A percentile compares a stretch with the other conserved stretches of the same genome.
Evolutionary conservation across 352 stramenopile genomes (phyloP).

Genomic region (Phytophthora syringae): DNA sequence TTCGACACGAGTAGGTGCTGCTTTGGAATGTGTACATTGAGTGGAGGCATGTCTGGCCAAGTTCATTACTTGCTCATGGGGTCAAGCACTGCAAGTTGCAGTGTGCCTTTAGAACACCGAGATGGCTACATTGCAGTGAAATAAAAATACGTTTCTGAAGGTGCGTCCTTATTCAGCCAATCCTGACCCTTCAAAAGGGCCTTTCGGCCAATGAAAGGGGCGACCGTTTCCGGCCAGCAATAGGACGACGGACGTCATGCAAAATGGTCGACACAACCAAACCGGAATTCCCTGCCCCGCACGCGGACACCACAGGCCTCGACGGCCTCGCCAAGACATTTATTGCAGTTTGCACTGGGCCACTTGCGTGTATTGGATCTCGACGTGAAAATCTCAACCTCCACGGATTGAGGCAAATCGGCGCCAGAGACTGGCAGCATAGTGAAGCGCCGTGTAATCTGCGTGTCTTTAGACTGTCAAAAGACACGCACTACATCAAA

Average conservation of each 20-base stretch:
- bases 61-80: too few species aligned
- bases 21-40: background rate
- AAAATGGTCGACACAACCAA: too few species aligned
- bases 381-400: background rate
- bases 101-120: too few species aligned
- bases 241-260: conserved; percentile 19
- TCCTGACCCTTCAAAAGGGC: background rate
- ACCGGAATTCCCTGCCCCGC: conserved; percentile 2
- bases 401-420: conserved; percentile 18
- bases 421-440: background rate
- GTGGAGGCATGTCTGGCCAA: too few species aligned
- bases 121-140: conserved; percentile 21
- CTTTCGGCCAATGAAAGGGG: conserved; percentile 18
- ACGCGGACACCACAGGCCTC: background rate
- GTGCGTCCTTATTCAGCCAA: conserved; percentile 3
- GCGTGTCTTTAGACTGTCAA: background rate
- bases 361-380: background rate
- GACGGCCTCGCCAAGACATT: background rate
- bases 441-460: background rate
- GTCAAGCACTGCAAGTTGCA: too few species aligned
- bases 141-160: too few species aligned
- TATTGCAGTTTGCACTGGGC: background rate
- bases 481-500: background rate
- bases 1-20: conserved; percentile 30
- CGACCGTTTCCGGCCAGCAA: conserved; percentile 14